phyloP scores from a whole-genome alignment of 73 alveolate species.

The Breviolum minutum region DNA sequence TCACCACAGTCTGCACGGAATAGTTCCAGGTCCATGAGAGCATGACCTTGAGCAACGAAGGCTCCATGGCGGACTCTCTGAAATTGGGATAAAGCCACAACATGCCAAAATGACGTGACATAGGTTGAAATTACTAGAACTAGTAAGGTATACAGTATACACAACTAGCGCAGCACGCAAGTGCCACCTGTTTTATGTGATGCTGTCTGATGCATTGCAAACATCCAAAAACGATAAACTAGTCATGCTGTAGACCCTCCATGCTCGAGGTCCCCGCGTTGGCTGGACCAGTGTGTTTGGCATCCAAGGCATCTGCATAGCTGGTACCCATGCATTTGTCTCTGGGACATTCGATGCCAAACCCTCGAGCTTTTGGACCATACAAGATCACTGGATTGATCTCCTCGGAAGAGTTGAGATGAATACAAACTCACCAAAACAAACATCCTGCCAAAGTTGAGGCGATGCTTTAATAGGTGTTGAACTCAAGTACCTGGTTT shows the following conservation, averaged over 20 bases:
- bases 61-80: not conserved
- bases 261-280: not conserved
- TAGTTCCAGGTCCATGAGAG: conserved; percentile 70
- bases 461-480: not conserved
- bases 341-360: conserved; percentile 23
- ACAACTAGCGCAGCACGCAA: too few relatives aligned
- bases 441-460: too few relatives aligned
- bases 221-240: too few relatives aligned
- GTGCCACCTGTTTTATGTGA: too few relatives aligned
- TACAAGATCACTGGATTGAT: conserved; percentile 26
- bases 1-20: conserved; percentile 66
- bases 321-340: conserved; percentile 48
- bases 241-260: too few relatives aligned
- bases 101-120: not conserved
- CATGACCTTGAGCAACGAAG: conserved; percentile 15
- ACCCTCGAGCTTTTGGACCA: conserved; percentile 71
- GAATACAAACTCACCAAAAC: too few relatives aligned
- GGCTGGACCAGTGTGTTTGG: conserved; percentile 68
- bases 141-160: too few relatives aligned
- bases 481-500: not conserved
- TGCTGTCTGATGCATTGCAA: too few relatives aligned
- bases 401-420: not conserved
- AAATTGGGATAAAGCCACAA: not conserved
- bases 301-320: conserved; percentile 77
- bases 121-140: too few relatives aligned